phyloP scores from a whole-genome alignment of 2,329 filamentous ascomycete species.

The Alternaria sp. region DNA sequence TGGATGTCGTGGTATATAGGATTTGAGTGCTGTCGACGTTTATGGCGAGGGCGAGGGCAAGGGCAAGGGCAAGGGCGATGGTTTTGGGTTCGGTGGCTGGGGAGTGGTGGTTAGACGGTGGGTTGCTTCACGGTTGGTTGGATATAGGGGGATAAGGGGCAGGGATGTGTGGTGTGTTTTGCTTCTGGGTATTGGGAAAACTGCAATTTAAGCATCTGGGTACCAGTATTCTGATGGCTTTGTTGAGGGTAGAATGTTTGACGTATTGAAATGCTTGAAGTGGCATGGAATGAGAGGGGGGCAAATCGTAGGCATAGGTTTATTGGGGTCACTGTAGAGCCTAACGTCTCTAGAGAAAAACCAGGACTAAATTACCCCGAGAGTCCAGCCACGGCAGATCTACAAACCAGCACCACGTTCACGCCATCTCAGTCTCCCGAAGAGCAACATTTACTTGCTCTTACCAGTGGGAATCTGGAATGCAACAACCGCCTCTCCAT shows the following conservation, averaged over 20 bases:
- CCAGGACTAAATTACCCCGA: not conserved
- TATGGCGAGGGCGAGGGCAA: not conserved
- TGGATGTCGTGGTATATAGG: constrained; percentile 1
- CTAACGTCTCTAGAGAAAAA: not conserved
- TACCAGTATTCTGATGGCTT: no score
- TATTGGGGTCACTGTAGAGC: not conserved
- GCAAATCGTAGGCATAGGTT: not conserved
- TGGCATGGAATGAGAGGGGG: not conserved
- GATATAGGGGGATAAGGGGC: not conserved
- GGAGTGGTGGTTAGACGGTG: not conserved
- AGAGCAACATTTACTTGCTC: constrained; percentile 38
- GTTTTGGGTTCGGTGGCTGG: not conserved
- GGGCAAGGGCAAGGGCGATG: not conserved
- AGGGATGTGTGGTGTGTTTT: not conserved
- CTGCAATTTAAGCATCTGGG: no score
- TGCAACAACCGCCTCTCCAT: constrained; percentile 68
- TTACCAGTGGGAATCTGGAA: constrained; percentile 77
- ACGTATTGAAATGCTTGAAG: no score
- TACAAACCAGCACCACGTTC: not conserved
- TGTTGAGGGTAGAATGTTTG: no score
- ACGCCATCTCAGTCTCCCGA: not conserved
- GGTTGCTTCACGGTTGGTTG: not conserved
- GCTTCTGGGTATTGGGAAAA: not conserved
- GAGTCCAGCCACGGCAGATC: not conserved
- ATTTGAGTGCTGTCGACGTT: not conserved